phyloP scores from a whole-genome alignment of 106 monocot species.

The Chionographis japonica region DNA sequence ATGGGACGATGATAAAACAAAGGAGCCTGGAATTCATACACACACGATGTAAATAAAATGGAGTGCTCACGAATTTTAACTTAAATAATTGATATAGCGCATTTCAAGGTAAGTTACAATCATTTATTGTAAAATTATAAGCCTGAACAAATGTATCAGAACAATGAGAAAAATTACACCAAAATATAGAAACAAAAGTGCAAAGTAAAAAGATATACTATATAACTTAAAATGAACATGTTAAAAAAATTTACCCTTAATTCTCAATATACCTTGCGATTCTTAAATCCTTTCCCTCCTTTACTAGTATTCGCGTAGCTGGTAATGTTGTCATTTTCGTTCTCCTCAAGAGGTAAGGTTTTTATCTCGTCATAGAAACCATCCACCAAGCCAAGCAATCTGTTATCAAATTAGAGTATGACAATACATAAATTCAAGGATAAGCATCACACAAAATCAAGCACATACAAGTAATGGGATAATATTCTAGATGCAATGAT shows the following conservation, averaged over 20 bases:
- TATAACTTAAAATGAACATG: no score
- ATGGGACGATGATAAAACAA: no score
- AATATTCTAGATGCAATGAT: neutral
- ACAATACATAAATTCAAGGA: neutral
- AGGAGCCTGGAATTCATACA: no score
- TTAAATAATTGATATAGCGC: no score
- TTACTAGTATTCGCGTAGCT: slow-evolving; percentile 2
- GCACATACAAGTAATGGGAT: neutral
- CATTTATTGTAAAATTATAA: no score
- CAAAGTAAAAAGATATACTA: no score
- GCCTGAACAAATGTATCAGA: no score
- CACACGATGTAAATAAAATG: no score
- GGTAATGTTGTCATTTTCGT: slow-evolving; percentile 11
- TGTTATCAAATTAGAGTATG: slow-evolving; percentile 10
- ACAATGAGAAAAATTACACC: no score
- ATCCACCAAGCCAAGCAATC: slow-evolving; percentile 61
- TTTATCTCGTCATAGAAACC: slow-evolving; percentile 47
- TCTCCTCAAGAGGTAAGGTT: slow-evolving; percentile 46
- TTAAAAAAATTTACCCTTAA: neutral
- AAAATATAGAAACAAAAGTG: no score
- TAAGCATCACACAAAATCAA: neutral
- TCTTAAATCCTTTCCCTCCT: slow-evolving; percentile 42
- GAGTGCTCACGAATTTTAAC: no score
- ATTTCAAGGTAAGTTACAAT: no score
- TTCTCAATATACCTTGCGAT: slow-evolving; percentile 31